Percentiles rank a stretch among this genome's conserved stretches.
phyloP scores from a whole-genome alignment of 192 early-diverging fungal species.

The Funneliformis mosseae region DNA sequence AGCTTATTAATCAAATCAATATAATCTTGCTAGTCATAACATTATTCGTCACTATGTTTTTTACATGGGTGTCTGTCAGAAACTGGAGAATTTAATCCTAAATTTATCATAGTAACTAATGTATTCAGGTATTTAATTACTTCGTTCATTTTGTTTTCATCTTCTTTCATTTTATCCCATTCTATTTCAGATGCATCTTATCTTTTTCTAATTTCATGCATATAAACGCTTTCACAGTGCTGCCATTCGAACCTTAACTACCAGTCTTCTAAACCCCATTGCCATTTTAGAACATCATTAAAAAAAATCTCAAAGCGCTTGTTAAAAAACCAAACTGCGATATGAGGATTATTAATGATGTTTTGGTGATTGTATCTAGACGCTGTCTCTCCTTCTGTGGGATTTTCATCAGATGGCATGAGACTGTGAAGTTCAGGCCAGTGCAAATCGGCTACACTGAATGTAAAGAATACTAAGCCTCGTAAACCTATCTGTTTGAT shows the following conservation, averaged over 20 bases:
- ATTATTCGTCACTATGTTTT: background rate
- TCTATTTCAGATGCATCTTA: background rate
- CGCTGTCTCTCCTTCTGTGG: too few relatives aligned
- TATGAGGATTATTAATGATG: too few relatives aligned
- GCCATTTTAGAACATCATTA: background rate
- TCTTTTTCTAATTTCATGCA: slow-evolving; percentile 1
- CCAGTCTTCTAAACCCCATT: slow-evolving; percentile 1
- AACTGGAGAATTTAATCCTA: background rate
- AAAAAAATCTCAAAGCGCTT: background rate
- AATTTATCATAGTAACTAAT: slow-evolving; percentile 6
- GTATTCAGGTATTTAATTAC: background rate
- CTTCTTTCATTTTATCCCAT: background rate
- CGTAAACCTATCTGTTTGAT: background rate
- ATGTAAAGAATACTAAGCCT: background rate
- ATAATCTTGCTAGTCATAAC: slow-evolving; percentile 3
- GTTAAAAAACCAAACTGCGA: background rate
- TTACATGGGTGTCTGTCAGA: background rate
- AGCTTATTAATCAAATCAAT: slow-evolving; percentile 19
- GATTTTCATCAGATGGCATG: background rate
- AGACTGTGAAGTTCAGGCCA: background rate
- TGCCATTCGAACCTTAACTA: background rate
- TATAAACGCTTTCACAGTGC: background rate
- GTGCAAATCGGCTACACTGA: background rate
- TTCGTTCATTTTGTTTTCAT: too few relatives aligned
- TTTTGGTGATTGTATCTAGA: too few relatives aligned